phyloP scores from a whole-genome alignment of 176 grass and related monocot genomes.

The Tillandsia fasciculata region DNA sequence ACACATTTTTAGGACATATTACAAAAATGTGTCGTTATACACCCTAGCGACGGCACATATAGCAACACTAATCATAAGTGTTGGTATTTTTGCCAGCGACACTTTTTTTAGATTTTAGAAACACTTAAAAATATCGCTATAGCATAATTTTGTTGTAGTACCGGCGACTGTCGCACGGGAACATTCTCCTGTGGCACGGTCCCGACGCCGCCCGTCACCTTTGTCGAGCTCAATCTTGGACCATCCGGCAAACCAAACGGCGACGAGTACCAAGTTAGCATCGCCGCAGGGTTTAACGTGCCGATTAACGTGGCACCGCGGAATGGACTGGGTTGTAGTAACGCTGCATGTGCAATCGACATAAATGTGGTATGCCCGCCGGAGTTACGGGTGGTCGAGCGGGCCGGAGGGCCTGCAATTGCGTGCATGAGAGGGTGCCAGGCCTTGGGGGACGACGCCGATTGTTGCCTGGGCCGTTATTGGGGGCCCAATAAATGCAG shows the following conservation, averaged over 20 bases:
- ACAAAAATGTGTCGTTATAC: too few species aligned
- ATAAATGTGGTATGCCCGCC: background rate
- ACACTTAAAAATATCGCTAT: too few species aligned
- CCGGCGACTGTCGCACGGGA: background rate
- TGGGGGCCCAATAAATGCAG: background rate
- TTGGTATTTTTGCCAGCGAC: too few species aligned
- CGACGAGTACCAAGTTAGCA: background rate
- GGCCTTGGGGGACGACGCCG: background rate
- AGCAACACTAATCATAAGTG: too few species aligned
- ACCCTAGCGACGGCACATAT: too few species aligned
- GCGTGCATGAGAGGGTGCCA: background rate
- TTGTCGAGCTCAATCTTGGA: background rate
- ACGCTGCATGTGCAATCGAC: background rate
- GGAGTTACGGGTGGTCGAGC: background rate
- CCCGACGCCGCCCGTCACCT: background rate
- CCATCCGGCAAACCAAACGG: background rate
- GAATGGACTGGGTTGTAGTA: background rate
- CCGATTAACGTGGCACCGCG: background rate
- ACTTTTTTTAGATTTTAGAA: too few species aligned
- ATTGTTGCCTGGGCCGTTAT: background rate
- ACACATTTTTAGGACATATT: too few species aligned
- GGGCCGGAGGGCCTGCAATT: background rate
- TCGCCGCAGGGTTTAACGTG: slow-evolving; percentile 5
- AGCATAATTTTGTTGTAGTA: too few species aligned
- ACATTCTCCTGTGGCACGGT: background rate